Conservation (phyloP, 225 moss, liverwort and hornwort species). For the Physcomitrium patens region DNA sequence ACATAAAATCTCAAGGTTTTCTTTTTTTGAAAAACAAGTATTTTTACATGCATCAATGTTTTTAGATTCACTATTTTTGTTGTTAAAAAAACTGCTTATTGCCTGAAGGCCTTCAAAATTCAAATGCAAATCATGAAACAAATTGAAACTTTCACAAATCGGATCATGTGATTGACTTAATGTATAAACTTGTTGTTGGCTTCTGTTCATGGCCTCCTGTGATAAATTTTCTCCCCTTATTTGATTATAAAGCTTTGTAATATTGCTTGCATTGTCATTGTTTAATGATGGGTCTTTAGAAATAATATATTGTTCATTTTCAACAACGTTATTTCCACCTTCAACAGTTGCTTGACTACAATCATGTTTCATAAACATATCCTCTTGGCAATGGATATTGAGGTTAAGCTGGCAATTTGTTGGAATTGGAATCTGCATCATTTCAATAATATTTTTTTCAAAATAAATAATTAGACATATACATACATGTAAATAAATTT, state of each 20-base stretch:
- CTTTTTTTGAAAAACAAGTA: neutral
- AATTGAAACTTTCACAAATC: constrained; percentile 38
- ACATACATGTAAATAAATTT: too few species aligned
- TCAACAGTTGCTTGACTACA: neutral
- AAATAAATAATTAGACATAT: too few species aligned
- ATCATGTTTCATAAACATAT: neutral
- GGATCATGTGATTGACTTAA: constrained; percentile 34
- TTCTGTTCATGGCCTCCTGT: neutral
- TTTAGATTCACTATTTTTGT: neutral
- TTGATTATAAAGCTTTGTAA: neutral
- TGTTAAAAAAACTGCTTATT: neutral
- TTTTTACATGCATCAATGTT: neutral
- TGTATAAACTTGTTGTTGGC: neutral
- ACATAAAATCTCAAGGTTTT: neutral
- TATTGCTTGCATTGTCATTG: neutral
- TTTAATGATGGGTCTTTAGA: neutral
- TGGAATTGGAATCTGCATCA: neutral
- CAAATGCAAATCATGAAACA: constrained; percentile 7
- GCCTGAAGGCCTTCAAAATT: neutral
- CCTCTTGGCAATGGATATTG: neutral
- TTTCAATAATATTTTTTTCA: too few species aligned
- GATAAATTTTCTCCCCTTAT: neutral
- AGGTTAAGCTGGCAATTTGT: neutral
- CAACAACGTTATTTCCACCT: neutral
- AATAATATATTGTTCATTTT: neutral